Conservation (phyloP, 805 yeast species). For the Lipomyces japonicus region DNA sequence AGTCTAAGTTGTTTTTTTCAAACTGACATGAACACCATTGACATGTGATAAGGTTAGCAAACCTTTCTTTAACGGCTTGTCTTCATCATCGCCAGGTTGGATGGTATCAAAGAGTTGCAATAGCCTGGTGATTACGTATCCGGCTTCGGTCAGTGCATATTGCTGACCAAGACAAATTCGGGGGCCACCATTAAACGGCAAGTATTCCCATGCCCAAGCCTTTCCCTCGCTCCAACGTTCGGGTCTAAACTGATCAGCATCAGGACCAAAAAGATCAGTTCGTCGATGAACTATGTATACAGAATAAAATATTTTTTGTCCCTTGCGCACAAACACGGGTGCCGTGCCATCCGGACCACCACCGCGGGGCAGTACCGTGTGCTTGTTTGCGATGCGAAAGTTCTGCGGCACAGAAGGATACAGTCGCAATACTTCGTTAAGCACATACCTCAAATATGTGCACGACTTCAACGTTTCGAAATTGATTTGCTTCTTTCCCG, state of each 20-base stretch:
- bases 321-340: slow-evolving; percentile 46
- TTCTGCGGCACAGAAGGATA: slow-evolving; percentile 53
- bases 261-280: slow-evolving; percentile 43
- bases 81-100: slow-evolving; percentile 16
- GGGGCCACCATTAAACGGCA: slow-evolving; percentile 56
- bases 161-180: slow-evolving; percentile 55
- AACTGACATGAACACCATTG: slow-evolving; percentile 14
- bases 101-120: slow-evolving; percentile 36
- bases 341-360: slow-evolving; percentile 44
- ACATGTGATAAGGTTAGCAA: slow-evolving; percentile 14
- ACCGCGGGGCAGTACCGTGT: slow-evolving; percentile 50
- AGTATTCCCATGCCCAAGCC: slow-evolving; percentile 47
- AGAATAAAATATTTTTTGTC: slow-evolving; percentile 42
- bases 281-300: slow-evolving; percentile 46
- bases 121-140: slow-evolving; percentile 44
- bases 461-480: slow-evolving; percentile 51
- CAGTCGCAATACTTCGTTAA: slow-evolving; percentile 49
- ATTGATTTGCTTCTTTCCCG: slow-evolving; percentile 33
- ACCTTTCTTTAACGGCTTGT: slow-evolving; percentile 11
- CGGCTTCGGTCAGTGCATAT: slow-evolving; percentile 52
- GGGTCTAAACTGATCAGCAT: slow-evolving; percentile 46
- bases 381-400: slow-evolving; percentile 45
- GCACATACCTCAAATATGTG: slow-evolving; percentile 46
- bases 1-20: not conserved
- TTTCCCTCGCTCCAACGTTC: slow-evolving; percentile 46